Conservation (phyloP, 441 rosid species). For the Euphorbia schlechtendalii region DNA sequence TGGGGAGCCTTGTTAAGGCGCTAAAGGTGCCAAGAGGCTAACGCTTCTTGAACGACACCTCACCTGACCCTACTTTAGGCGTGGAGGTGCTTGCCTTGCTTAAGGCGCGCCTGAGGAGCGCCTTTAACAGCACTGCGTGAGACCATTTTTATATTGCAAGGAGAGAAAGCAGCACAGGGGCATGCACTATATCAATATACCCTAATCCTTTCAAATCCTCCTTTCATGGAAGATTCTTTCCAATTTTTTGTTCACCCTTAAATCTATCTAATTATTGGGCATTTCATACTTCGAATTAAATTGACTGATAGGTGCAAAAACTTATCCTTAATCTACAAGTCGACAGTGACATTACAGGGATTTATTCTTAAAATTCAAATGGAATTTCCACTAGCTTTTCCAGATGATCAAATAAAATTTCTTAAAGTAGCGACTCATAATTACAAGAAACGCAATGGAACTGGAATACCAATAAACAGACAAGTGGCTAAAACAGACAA, state of each 20-base stretch:
- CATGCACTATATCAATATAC: neutral
- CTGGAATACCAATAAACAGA: neutral
- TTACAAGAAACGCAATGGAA: neutral
- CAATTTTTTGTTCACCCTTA: neutral
- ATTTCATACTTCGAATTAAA: neutral
- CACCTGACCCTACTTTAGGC: too few species aligned
- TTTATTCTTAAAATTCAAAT: neutral
- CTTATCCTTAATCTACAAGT: neutral
- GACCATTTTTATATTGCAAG: neutral
- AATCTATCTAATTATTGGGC: neutral
- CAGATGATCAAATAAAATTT: conserved; percentile 2
- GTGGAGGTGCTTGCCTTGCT: too few species aligned
- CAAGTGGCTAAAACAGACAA: neutral
- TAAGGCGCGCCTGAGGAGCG: too few species aligned
- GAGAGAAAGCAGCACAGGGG: neutral
- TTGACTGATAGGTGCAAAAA: neutral
- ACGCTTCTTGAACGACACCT: too few species aligned
- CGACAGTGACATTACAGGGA: neutral
- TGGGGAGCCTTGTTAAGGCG: too few species aligned
- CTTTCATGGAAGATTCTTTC: neutral
- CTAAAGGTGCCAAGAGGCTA: too few species aligned
- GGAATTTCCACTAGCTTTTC: neutral
- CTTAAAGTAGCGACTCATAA: neutral
- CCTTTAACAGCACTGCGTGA: too few species aligned
- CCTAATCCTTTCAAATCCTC: neutral